Evolutionary conservation across 495 filamentous ascomycete species (phyloP).

Genomic region (Aspergillus bertholletiae): DNA sequence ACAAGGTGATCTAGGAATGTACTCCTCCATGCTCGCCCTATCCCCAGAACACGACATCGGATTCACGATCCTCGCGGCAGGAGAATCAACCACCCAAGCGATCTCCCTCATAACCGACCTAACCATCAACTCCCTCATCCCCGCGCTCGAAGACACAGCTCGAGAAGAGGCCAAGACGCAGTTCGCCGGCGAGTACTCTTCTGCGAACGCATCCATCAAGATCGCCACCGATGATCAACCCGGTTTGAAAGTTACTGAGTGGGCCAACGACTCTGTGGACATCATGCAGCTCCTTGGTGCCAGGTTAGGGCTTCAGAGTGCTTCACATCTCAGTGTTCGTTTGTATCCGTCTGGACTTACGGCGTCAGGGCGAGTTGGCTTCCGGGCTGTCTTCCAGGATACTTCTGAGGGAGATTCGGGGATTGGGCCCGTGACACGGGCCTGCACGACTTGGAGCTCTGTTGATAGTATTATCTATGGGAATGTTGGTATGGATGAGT

Average conservation of each 20-base stretch:
- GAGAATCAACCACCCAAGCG: conserved; percentile 8
- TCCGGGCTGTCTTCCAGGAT: conserved; percentile 40
- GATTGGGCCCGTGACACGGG: conserved; percentile 17
- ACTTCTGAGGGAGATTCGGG: conserved; percentile 12
- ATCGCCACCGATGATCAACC: conserved; percentile 40
- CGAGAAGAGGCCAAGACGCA: conserved; percentile 31
- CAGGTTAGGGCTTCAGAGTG: conserved; percentile 1
- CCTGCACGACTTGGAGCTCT: conserved; percentile 23
- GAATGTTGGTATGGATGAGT: conserved; percentile 35
- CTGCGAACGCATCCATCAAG: conserved; percentile 39
- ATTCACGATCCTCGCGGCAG: conserved; percentile 45
- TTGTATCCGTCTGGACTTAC: conserved; percentile 45
- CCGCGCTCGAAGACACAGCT: conserved; percentile 43
- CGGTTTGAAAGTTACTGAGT: conserved; percentile 35
- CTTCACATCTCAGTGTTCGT: conserved; percentile 27
- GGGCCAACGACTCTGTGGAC: conserved; percentile 39
- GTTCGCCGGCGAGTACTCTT: conserved; percentile 38
- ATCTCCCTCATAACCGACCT: conserved; percentile 23
- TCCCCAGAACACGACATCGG: conserved; percentile 53
- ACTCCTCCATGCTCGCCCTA: conserved; percentile 43
- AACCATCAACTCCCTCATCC: conserved; percentile 33
- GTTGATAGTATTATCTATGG: conserved; percentile 31
- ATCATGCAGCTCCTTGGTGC: conserved; percentile 27
- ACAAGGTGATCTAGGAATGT: conserved; percentile 44
- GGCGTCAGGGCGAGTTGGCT: conserved; percentile 28